Percentiles rank a stretch among this genome's conserved stretches.
Conservation (phyloP, 1,284 basidiomycete genomes). For the Trichosporon asahii region DNA sequence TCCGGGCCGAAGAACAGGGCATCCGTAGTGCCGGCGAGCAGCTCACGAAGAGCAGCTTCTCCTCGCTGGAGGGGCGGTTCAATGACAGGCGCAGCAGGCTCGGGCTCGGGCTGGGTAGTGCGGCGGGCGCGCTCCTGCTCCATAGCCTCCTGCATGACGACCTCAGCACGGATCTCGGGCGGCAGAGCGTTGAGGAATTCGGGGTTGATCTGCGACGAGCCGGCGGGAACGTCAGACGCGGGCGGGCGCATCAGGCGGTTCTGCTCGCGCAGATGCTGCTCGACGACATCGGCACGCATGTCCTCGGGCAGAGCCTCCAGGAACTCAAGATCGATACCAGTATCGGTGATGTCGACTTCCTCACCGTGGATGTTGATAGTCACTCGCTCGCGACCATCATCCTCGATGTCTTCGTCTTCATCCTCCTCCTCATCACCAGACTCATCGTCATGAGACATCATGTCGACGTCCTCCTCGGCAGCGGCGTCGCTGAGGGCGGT, state of each 20-base stretch:
- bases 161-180: conserved; percentile 92
- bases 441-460: conserved; percentile 57
- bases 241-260: conserved; percentile 59
- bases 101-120: conserved; percentile 24
- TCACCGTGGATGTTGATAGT: conserved; percentile 87
- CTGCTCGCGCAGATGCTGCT: conserved; percentile 87
- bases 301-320: conserved; percentile 96
- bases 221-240: conserved; percentile 60
- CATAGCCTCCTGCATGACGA: conserved; percentile 87
- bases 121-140: conserved; percentile 58
- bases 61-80: conserved; percentile 10
- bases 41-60: conserved; percentile 11
- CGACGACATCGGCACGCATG: conserved; percentile 96
- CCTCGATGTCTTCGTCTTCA: conserved; percentile 8
- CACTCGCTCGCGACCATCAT: conserved; percentile 54
- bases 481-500: conserved; percentile 49
- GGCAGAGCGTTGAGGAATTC: conserved; percentile 97
- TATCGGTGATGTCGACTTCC: conserved; percentile 96
- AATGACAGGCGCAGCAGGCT: neutral
- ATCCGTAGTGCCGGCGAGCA: conserved; percentile 8
- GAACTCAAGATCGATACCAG: conserved; percentile 97
- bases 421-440: conserved; percentile 15
- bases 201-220: conserved; percentile 81
- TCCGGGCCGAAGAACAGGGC: conserved; percentile 9
- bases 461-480: conserved; percentile 71